Percentiles rank a stretch among this genome's conserved stretches.
phyloP scores from a whole-genome alignment of 2,329 filamentous ascomycete genomes.

The Cercospora zeae-maydis region DNA sequence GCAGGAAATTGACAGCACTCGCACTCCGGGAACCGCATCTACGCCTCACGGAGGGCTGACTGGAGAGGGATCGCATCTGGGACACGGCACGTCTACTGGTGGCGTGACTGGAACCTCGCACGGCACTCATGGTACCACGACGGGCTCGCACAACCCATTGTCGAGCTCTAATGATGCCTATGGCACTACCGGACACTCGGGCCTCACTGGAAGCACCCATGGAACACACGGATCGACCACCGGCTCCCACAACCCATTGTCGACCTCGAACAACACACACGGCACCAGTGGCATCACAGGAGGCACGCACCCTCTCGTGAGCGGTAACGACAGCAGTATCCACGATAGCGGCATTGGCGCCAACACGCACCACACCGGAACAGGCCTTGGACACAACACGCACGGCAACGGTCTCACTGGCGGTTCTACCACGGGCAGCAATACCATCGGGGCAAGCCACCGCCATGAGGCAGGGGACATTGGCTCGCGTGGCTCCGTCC shows the following conservation, averaged over 20 bases:
- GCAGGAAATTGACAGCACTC: constrained; percentile 5
- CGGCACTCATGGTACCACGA: constrained; percentile 7
- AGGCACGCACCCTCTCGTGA: constrained; percentile 15
- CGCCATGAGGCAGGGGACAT: constrained; percentile 12
- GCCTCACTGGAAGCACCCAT: constrained; percentile 3
- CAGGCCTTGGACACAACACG: constrained; percentile 2
- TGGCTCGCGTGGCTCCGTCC: constrained; percentile 4
- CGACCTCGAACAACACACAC: constrained; percentile 7
- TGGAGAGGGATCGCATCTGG: constrained; percentile 14
- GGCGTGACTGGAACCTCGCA: background rate
- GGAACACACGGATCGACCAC: background rate
- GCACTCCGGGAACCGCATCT: background rate
- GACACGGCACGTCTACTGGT: background rate
- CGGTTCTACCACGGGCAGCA: constrained; percentile 6
- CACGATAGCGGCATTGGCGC: background rate
- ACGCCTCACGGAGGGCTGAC: constrained; percentile 2
- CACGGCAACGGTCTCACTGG: constrained; percentile 10
- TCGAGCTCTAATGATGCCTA: constrained; percentile 8
- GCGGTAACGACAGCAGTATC: background rate
- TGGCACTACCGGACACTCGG: constrained; percentile 7
- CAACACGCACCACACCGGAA: background rate
- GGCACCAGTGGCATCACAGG: constrained; percentile 14
- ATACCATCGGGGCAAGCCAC: constrained; percentile 9
- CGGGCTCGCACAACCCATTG: constrained; percentile 7
- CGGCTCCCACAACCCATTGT: background rate